phyloP scores from a whole-genome alignment of 192 early-diverging fungal species.

The Thoreauomyces humboldtii region DNA sequence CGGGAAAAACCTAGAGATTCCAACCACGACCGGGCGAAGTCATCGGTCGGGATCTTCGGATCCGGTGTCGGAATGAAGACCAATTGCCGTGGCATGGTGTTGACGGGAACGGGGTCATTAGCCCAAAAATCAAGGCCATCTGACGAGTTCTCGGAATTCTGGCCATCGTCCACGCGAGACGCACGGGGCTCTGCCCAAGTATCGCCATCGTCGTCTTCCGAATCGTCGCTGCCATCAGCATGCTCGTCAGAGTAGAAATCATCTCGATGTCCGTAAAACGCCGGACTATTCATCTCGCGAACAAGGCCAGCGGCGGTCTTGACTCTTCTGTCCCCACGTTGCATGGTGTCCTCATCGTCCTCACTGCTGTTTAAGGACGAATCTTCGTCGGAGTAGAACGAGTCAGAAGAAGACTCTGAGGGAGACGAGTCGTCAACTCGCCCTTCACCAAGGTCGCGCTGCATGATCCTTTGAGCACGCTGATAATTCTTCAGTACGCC shows the following conservation, averaged over 20 bases:
- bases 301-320: constrained; percentile 3
- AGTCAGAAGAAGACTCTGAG: constrained; percentile 8
- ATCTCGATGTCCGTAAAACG: background rate
- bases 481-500: constrained; percentile 9
- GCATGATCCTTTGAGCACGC: constrained; percentile 10
- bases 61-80: constrained; percentile 5
- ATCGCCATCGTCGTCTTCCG: background rate
- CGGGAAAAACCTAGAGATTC: constrained; percentile 12
- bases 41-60: background rate
- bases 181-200: background rate
- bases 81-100: background rate
- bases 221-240: constrained; percentile 7
- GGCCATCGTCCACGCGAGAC: background rate
- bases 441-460: background rate
- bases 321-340: background rate
- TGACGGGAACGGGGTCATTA: background rate
- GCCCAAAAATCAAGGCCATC: constrained; percentile 2
- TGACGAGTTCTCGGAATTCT: background rate
- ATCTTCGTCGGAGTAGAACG: background rate
- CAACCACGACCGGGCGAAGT: constrained; percentile 4
- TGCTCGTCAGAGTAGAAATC: constrained; percentile 15
- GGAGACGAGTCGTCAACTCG: background rate
- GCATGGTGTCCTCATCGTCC: constrained; percentile 17
- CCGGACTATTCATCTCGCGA: constrained; percentile 3
- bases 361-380: constrained; percentile 14